phyloP scores from a whole-genome alignment of 2,329 filamentous ascomycete genomes.

The Diaporthe humulicola region DNA sequence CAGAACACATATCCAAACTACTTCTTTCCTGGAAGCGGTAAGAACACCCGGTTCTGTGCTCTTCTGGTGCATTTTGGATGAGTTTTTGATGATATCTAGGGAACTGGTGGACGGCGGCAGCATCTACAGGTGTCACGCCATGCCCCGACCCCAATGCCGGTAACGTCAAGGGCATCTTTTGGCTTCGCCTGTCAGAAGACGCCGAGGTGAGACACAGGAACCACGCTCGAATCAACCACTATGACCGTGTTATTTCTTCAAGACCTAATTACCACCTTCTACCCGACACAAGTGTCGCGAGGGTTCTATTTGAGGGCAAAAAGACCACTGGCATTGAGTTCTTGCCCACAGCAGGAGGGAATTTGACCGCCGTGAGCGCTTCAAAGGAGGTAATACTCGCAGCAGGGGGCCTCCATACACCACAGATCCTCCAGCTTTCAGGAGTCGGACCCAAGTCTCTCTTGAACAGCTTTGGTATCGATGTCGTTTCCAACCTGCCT shows the following conservation, averaged over 20 bases:
- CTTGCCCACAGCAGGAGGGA: neutral
- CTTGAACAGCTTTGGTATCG: neutral
- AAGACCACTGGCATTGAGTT: neutral
- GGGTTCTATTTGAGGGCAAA: neutral
- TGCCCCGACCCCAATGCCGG: slow-evolving; percentile 7
- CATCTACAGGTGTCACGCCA: neutral
- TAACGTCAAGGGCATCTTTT: slow-evolving; percentile 3
- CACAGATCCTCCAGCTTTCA: slow-evolving; percentile 13
- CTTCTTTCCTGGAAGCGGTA: slow-evolving; percentile 41
- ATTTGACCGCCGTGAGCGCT: neutral
- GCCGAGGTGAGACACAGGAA: neutral
- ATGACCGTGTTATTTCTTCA: neutral
- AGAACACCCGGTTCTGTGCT: accelerated
- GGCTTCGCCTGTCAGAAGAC: neutral
- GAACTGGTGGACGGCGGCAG: slow-evolving; percentile 9
- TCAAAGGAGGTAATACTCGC: slow-evolving; percentile 6
- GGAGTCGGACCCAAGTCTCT: neutral
- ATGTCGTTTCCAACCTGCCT: neutral
- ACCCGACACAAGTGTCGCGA: neutral
- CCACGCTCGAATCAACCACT: slow-evolving; percentile 13
- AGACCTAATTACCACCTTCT: neutral
- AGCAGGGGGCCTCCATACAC: slow-evolving; percentile 1
- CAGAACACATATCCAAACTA: slow-evolving; percentile 50
- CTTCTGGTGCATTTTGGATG: no score
- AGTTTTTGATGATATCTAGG: neutral